phyloP scores from a whole-genome alignment of 495 filamentous ascomycete species.

The Trichoderma orchidacearum region DNA sequence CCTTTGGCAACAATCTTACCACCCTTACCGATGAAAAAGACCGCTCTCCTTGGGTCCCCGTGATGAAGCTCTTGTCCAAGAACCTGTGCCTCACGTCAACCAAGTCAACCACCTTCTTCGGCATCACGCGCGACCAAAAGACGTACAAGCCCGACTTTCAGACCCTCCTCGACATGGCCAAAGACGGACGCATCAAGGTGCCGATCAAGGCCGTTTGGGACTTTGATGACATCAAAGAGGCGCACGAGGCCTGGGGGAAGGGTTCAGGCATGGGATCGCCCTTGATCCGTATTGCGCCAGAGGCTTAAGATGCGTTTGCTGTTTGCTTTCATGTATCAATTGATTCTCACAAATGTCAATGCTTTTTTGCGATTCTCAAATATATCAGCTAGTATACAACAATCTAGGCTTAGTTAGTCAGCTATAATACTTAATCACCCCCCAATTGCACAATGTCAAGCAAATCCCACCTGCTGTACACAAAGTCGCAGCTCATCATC shows the following conservation, averaged over 20 bases:
- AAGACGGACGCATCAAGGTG: slow-evolving; percentile 19
- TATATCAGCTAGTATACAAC: too few species aligned
- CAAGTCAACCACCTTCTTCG: slow-evolving; percentile 21
- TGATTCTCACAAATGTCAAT: too few species aligned
- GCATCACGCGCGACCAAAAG: slow-evolving; percentile 15
- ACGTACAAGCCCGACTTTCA: slow-evolving; percentile 16
- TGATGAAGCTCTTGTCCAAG: slow-evolving; percentile 13
- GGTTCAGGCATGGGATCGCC: slow-evolving; percentile 20
- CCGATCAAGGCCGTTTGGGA: slow-evolving; percentile 25
- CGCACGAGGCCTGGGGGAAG: slow-evolving; percentile 23
- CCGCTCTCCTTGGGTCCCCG: slow-evolving; percentile 5
- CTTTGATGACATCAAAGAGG: slow-evolving; percentile 24
- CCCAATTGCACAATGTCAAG: too few species aligned
- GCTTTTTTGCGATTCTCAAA: too few species aligned
- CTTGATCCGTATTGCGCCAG: slow-evolving; percentile 15
- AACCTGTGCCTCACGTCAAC: slow-evolving; percentile 10
- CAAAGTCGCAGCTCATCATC: too few species aligned
- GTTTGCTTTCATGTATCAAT: neutral
- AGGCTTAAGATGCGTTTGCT: neutral
- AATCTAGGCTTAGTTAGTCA: too few species aligned
- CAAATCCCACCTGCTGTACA: too few species aligned
- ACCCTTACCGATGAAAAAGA: slow-evolving; percentile 5
- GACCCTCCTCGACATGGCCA: slow-evolving; percentile 17
- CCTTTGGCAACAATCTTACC: slow-evolving; percentile 15
- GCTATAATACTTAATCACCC: too few species aligned